Percentiles rank a stretch among this genome's conserved stretches.
Evolutionary conservation across 208 protist species (phyloP).

Genomic region (Wallacemonas sp.): DNA sequence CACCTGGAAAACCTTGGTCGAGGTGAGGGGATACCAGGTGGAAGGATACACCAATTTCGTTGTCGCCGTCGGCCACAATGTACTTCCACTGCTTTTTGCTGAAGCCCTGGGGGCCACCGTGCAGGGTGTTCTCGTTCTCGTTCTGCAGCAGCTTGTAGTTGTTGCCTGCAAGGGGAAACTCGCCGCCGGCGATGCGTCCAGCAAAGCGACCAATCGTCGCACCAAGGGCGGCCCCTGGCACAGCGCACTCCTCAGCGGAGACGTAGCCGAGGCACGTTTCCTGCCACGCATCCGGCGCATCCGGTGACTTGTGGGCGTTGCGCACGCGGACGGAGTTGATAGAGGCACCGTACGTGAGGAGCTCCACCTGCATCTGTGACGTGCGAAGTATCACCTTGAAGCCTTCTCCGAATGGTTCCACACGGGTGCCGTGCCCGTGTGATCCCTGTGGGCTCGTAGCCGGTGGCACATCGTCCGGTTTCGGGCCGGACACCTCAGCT

Average conservation of each 20-base stretch:
- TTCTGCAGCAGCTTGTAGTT: conserved; percentile 67
- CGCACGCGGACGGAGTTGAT: conserved; percentile 65
- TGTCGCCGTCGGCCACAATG: conserved; percentile 60
- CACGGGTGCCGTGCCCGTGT: conserved; percentile 15
- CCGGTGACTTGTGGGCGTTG: conserved; percentile 22
- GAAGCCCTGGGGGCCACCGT: conserved; percentile 70
- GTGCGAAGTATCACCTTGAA: conserved; percentile 47
- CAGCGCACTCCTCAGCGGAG: conserved; percentile 34
- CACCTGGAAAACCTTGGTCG: conserved; percentile 79
- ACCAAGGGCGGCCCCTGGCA: conserved; percentile 17
- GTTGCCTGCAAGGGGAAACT: conserved; percentile 40
- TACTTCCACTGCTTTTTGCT: conserved; percentile 68
- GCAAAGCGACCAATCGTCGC: conserved; percentile 55
- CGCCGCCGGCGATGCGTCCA: conserved; percentile 59
- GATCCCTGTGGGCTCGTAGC: background rate
- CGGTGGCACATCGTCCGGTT: conserved; percentile 6
- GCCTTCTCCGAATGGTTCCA: conserved; percentile 64
- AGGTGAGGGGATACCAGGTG: conserved; percentile 68
- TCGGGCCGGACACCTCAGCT: conserved; percentile 8
- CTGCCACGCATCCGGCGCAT: conserved; percentile 28
- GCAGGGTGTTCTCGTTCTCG: conserved; percentile 54
- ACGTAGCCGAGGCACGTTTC: conserved; percentile 58
- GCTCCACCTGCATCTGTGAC: conserved; percentile 50
- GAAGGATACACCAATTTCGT: conserved; percentile 70
- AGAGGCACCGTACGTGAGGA: conserved; percentile 61